phyloP scores from a whole-genome alignment of 495 filamentous ascomycete species.

The Penicillium bovifimosum region DNA sequence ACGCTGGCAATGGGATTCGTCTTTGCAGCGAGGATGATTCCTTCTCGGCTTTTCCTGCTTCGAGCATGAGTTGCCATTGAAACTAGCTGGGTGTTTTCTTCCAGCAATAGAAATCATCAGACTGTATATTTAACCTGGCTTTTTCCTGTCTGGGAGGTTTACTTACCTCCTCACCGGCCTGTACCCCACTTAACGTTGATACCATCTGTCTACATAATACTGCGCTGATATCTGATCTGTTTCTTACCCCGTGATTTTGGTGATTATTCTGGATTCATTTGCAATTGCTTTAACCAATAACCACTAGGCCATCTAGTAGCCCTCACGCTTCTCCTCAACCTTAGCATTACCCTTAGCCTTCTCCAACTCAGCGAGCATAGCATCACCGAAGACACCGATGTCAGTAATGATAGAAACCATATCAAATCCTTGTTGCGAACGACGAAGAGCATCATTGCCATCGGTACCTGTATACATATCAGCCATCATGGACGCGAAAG shows the following conservation, averaged over 20 bases:
- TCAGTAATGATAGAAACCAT: conserved; percentile 68
- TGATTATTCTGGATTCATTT: no score
- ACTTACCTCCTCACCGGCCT: no score
- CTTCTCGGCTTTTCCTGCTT: conserved; percentile 9
- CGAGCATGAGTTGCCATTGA: background rate
- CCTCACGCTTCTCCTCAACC: conserved; percentile 6
- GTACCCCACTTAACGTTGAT: no score
- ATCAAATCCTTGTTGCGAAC: conserved; percentile 65
- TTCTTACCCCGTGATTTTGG: no score
- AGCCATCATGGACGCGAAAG: background rate
- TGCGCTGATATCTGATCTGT: no score
- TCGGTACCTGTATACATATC: conserved; percentile 33
- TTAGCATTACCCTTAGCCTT: conserved; percentile 23
- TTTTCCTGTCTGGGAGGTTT: no score
- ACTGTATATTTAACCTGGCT: no score
- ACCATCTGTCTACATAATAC: no score
- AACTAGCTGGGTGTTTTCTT: background rate
- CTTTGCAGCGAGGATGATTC: conserved; percentile 19
- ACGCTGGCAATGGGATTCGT: conserved; percentile 19
- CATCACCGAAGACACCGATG: conserved; percentile 44
- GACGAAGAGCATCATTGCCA: conserved; percentile 57
- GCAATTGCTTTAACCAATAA: background rate
- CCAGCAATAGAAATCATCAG: no score
- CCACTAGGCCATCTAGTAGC: background rate
- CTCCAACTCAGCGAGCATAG: conserved; percentile 31